Conservation (phyloP, 257 asterid species). For the Salvia hispanica region DNA sequence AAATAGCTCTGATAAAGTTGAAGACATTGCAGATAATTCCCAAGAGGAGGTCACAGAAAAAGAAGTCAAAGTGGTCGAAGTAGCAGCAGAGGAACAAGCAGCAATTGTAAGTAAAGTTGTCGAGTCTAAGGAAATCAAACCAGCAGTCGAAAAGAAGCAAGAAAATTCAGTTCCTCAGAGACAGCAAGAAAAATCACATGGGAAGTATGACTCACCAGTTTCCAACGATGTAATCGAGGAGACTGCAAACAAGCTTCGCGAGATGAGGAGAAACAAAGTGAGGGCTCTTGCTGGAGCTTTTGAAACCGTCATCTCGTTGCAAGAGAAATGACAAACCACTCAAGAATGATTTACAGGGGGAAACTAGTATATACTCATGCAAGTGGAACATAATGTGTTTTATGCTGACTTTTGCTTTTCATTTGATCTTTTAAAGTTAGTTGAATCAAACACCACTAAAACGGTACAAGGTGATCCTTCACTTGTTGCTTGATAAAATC, state of each 20-base stretch:
- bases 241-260: conserved; percentile 52
- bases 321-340: conserved; percentile 40
- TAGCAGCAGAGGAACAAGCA: conserved; percentile 25
- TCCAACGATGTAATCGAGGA: conserved; percentile 58
- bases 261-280: conserved; percentile 57
- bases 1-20: too few relatives aligned
- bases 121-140: conserved; percentile 31
- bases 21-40: conserved; percentile 23
- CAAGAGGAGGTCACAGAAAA: conserved; percentile 34
- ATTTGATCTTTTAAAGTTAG: conserved; percentile 22
- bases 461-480: conserved; percentile 18
- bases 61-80: conserved; percentile 12
- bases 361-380: conserved; percentile 13
- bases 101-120: not conserved
- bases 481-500: not conserved
- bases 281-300: conserved; percentile 72
- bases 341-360: not conserved
- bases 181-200: conserved; percentile 33
- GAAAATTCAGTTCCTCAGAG: conserved; percentile 34
- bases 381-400: conserved; percentile 16
- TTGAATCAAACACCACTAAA: conserved; percentile 18
- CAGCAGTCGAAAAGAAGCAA: conserved; percentile 31
- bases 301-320: conserved; percentile 58
- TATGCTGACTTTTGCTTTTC: conserved; percentile 20
- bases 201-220: conserved; percentile 42